These are phyloP conservation scores for Teratosphaeria gauchensis DNA, from an alignment of 2,329 filamentous ascomycete genomes.

Conservation along the genomic window DNA sequence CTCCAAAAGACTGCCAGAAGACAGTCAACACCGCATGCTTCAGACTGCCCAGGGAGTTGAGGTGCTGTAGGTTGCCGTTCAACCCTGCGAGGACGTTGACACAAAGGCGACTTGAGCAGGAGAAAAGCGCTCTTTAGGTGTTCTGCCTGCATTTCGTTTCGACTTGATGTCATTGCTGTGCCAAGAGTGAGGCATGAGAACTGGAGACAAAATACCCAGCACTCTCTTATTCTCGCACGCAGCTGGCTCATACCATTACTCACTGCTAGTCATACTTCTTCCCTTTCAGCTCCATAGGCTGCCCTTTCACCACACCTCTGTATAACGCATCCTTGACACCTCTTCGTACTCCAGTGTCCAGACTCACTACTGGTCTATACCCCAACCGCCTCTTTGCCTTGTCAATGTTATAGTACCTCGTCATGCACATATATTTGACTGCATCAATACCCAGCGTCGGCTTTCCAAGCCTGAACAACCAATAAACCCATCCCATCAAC, in stretches of 20 bases:
- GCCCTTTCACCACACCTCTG: constrained; percentile 25
- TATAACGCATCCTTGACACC: constrained; percentile 34
- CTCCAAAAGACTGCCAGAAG: too few species aligned
- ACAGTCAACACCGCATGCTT: too few species aligned
- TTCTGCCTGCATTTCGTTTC: too few species aligned
- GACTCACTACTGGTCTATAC: constrained; percentile 56
- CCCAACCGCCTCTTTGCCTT: constrained; percentile 64
- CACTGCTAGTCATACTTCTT: constrained; percentile 13
- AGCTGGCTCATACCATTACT: neutral
- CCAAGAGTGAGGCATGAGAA: neutral
- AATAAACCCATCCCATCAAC: constrained; percentile 37
- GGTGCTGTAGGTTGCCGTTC: too few species aligned
- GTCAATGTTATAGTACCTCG: constrained; percentile 64
- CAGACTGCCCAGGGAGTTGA: too few species aligned
- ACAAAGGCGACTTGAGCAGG: too few species aligned
- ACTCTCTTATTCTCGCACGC: too few species aligned
- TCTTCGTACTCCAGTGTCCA: constrained; percentile 52
- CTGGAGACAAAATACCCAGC: neutral
- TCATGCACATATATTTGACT: constrained; percentile 61
- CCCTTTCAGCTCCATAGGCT: constrained; percentile 24
- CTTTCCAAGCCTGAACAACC: constrained; percentile 32
- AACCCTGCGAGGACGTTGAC: too few species aligned
- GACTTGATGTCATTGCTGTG: too few species aligned
- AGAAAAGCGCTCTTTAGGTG: too few species aligned
- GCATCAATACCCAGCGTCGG: constrained; percentile 38